phyloP scores from a whole-genome alignment of 2,329 filamentous ascomycete species.

The Stachybotrys echinatus region DNA sequence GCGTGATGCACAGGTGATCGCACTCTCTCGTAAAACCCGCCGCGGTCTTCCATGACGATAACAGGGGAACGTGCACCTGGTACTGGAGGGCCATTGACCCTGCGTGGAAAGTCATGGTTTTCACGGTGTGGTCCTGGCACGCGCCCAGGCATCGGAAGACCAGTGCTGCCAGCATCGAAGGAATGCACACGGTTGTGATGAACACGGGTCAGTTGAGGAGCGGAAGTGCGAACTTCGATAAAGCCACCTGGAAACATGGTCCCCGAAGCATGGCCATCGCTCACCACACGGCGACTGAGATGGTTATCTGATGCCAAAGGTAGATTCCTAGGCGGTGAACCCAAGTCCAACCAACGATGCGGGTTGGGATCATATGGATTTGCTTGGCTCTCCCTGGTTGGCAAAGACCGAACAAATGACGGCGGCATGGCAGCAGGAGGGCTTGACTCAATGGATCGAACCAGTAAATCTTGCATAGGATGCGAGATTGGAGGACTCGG shows the following conservation, averaged over 20 bases:
- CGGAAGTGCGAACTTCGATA: conserved; percentile 2
- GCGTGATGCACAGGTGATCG: not conserved
- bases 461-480: conserved; percentile 34
- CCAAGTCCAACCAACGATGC: conserved; percentile 13
- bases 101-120: not conserved
- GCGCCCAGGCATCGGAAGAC: not conserved
- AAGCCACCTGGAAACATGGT: conserved; percentile 4
- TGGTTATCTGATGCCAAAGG: conserved; percentile 11
- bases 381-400: conserved; percentile 12
- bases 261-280: conserved; percentile 7
- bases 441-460: conserved; percentile 40
- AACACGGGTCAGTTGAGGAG: not conserved
- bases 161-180: not conserved
- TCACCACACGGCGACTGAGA: conserved; percentile 8
- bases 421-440: conserved; percentile 30
- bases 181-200: not conserved
- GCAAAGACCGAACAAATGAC: conserved; percentile 26
- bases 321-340: conserved; percentile 12
- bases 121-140: not conserved
- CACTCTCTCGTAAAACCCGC: conserved; percentile 30
- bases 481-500: conserved; percentile 7
- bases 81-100: conserved; percentile 21
- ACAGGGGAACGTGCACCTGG: conserved; percentile 24
- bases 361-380: conserved; percentile 6
- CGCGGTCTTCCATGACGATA: conserved; percentile 34